Percentiles rank a stretch among this genome's conserved stretches.
These are phyloP conservation scores for Aspergillus incahuasiensis DNA, from an alignment of 495 filamentous ascomycete species.

Conservation along the genomic window DNA sequence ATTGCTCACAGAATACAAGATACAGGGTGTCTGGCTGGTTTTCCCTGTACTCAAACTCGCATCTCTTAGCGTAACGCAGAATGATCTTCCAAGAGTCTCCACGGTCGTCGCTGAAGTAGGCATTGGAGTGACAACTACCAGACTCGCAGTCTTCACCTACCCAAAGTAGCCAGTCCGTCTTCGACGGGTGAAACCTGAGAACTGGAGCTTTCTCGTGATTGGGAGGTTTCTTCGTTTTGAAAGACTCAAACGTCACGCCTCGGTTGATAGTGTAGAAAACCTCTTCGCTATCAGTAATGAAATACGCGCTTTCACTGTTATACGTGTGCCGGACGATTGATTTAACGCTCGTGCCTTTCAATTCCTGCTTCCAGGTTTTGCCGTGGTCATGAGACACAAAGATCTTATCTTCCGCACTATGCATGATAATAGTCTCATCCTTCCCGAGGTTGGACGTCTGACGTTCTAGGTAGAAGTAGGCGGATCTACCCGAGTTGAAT, in stretches of 20 bases:
- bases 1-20: conserved; percentile 78
- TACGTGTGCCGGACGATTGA: conserved; percentile 70
- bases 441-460: conserved; percentile 55
- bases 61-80: conserved; percentile 63
- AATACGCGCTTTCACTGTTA: conserved; percentile 77
- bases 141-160: conserved; percentile 59
- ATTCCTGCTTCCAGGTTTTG: conserved; percentile 41
- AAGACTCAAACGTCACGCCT: conserved; percentile 60
- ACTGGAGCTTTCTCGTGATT: conserved; percentile 44
- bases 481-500: conserved; percentile 55
- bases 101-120: conserved; percentile 67
- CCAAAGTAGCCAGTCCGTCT: conserved; percentile 88
- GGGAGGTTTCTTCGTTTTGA: conserved; percentile 51
- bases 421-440: conserved; percentile 84
- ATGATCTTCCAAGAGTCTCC: conserved; percentile 71
- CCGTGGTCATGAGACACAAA: conserved; percentile 79
- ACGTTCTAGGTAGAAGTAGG: conserved; percentile 81
- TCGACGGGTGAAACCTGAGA: conserved; percentile 72
- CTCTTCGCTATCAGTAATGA: conserved; percentile 63
- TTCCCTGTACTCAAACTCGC: conserved; percentile 73
- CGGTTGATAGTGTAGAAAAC: conserved; percentile 77
- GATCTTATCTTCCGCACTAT: conserved; percentile 58
- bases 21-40: conserved; percentile 54
- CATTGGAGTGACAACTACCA: conserved; percentile 60
- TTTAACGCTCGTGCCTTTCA: conserved; percentile 69